Base-by-base conservation (phyloP, 140 eudicot genomes). In the Stevia rebaudiana region DNA sequence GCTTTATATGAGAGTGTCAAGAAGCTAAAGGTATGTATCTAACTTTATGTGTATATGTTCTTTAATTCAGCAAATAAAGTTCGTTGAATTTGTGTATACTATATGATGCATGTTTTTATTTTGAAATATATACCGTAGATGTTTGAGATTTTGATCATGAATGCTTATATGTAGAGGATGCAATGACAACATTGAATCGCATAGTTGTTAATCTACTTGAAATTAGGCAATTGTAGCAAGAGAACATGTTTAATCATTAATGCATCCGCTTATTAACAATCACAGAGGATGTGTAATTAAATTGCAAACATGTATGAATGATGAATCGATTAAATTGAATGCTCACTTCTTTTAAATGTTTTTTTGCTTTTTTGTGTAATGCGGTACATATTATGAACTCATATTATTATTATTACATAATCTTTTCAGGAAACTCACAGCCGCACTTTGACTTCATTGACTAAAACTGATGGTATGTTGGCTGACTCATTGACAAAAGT, bases 351-450 rank as follows among this genome's bases (percentile, higher is more conserved):
- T 28, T 9, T 6, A 55, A 8, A n/a, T 16, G 1, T 24, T 37
- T 24, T 37, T 43, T 63, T 63, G 36, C 57, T 19, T 31, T 15
- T 40, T 62, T 47, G n/a, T 71, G 53, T 18, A 18, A 41, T 50
- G 17, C 44, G 4, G 39, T 40, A 4, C 15, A 0, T 8, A 35
- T 40, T 13, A 19, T 47, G 42, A 13, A 18, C 60, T 65, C 25
- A 37, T 35, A 40, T 70, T 42, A 49, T 13, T 42, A 49, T 13
- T 48, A 53, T 40, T 0, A 54, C 17, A 1, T 25, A 41, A 35
- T 39, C 40, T 81, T 78, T 22, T 82, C 80, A 91, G 98, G 98
- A 87, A 81, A 71, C 92, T 77, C 87, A 87, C 68, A 74, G 79
- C 8, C 77, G 79, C 66, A 83, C 98, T 3, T 36, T 75, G 71